Evolutionary conservation across 2,329 filamentous ascomycete genomes (phyloP).

Genomic region (Paramyrothecium sp.): DNA sequence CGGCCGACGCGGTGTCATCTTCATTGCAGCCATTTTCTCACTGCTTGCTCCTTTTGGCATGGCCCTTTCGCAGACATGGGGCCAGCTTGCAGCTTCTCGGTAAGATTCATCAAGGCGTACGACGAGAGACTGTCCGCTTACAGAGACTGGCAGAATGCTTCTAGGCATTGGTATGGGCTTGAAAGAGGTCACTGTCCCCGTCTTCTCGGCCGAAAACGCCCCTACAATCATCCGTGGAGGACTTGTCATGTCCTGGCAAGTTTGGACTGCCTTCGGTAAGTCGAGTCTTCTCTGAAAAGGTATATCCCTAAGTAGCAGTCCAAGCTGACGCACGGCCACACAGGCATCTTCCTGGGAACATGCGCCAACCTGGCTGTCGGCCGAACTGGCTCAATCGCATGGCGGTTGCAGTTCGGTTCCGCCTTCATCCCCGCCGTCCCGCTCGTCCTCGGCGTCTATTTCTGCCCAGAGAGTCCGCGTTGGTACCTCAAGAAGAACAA

Average conservation of each 20-base stretch:
- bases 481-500: slow-evolving; percentile 65
- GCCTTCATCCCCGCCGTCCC: slow-evolving; percentile 65
- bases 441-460: slow-evolving; percentile 53
- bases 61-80: slow-evolving; percentile 58
- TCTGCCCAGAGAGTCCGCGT: slow-evolving; percentile 64
- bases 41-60: slow-evolving; percentile 60
- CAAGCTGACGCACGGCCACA: too few species aligned
- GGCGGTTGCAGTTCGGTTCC: slow-evolving; percentile 63
- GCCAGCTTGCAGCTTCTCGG: slow-evolving; percentile 54
- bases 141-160: slow-evolving; percentile 29
- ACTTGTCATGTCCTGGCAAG: slow-evolving; percentile 54
- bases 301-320: slow-evolving; percentile 2
- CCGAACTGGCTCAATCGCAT: slow-evolving; percentile 55
- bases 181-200: slow-evolving; percentile 46
- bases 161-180: slow-evolving; percentile 62
- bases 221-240: slow-evolving; percentile 52
- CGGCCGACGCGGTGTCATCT: slow-evolving; percentile 64
- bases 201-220: slow-evolving; percentile 52
- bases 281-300: rapidly evolving
- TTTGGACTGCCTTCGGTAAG: slow-evolving; percentile 50
- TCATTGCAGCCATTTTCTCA: slow-evolving; percentile 61
- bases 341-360: slow-evolving; percentile 64
- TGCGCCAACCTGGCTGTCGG: slow-evolving; percentile 65
- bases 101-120: slow-evolving; percentile 22
- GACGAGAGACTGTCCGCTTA: neutral